A percentile compares a stretch with the other conserved stretches of the same genome.
These are phyloP conservation scores for Aureobasidium leucospermi DNA, from an alignment of 2,329 filamentous ascomycete species.

Conservation along the genomic window DNA sequence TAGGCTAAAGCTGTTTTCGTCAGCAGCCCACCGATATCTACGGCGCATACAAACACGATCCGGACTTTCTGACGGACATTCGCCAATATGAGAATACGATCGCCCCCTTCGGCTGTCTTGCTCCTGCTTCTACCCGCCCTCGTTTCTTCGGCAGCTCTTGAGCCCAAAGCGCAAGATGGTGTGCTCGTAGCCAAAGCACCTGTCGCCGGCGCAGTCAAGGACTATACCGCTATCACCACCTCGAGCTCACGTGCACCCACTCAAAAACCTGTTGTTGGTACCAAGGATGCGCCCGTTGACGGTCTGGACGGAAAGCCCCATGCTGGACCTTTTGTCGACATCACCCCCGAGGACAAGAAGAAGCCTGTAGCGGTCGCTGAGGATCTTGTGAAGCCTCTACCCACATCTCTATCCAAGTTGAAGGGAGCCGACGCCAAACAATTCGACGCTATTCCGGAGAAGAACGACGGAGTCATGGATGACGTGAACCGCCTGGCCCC, in stretches of 20 bases:
- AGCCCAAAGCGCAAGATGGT: constrained; percentile 7
- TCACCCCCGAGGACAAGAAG: constrained; percentile 26
- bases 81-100: constrained; percentile 49
- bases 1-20: constrained; percentile 3
- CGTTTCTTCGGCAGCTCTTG: constrained; percentile 37
- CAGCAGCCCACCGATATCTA: constrained; percentile 7
- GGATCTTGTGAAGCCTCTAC: constrained; percentile 24
- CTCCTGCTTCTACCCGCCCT: constrained; percentile 55
- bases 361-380: constrained; percentile 17
- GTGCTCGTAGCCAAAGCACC: constrained; percentile 21
- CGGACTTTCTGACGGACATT: neutral
- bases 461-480: constrained; percentile 81
- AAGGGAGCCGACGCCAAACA: constrained; percentile 42
- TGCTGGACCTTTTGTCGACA: constrained; percentile 69
- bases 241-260: constrained; percentile 7
- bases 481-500: constrained; percentile 69
- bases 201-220: constrained; percentile 22
- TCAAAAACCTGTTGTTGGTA: constrained; percentile 36
- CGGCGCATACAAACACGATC: neutral
- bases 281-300: constrained; percentile 82
- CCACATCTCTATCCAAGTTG: constrained; percentile 26
- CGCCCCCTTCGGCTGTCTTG: constrained; percentile 43
- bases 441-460: constrained; percentile 39
- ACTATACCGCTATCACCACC: constrained; percentile 19
- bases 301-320: constrained; percentile 92